phyloP scores from a whole-genome alignment of 768 basidiomycete species.

The Amanita molliuscula region DNA sequence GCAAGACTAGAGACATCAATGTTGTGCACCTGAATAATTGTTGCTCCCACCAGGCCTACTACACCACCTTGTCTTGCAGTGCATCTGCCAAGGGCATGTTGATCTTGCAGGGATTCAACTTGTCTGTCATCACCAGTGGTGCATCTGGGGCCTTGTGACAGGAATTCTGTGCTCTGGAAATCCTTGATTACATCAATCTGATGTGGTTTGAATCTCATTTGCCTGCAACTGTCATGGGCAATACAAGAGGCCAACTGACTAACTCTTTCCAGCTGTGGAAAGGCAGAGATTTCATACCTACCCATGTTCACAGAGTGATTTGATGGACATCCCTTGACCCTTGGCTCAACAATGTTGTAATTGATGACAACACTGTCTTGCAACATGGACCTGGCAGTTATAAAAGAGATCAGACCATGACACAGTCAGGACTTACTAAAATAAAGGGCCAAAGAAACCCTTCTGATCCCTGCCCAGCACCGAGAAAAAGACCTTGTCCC shows the following conservation, averaged over 20 bases:
- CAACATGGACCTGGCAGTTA: no score
- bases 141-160: neutral
- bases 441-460: no score
- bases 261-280: neutral
- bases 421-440: no score
- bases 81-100: neutral
- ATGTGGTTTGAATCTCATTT: neutral
- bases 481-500: no score
- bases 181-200: neutral
- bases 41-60: slow-evolving; percentile 5
- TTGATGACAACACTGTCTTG: no score
- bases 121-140: neutral
- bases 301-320: neutral
- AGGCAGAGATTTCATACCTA: neutral
- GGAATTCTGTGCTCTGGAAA: neutral
- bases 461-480: no score
- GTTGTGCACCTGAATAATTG: slow-evolving; percentile 8
- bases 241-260: neutral
- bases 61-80: neutral
- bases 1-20: slow-evolving; percentile 8
- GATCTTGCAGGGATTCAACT: neutral
- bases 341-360: neutral
- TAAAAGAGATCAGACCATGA: no score
- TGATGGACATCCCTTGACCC: neutral
- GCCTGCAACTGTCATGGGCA: neutral